Evolutionary conservation across 75 land plant genomes (phyloP), one percentile per base, ranked within the genome.

Genomic region (Azolla pinnata): DNA sequence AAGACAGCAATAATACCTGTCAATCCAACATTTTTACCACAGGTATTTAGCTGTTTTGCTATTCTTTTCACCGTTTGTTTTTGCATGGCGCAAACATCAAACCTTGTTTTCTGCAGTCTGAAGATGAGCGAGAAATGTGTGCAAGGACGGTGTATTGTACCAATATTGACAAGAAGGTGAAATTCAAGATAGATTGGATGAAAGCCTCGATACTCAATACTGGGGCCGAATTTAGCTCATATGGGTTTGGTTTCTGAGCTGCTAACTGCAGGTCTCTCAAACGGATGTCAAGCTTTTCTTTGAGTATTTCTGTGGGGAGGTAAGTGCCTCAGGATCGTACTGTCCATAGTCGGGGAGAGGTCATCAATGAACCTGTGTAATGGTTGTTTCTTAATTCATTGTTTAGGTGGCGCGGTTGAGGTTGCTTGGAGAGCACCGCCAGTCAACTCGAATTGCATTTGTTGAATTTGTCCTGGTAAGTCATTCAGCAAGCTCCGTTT

Each of bases 1-100:
- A 88, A 88, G 38, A 88, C 93, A 46, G 93, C 93, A 12, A 88
- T 84, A 24, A 71, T 83, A 21, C 93, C 93, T 45, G 93, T 88
- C 48, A 88, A 88, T 64, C 88, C 93, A 18, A 75, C 85, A 45
- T 88, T 81, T 59, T 85, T 88, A 69, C 93, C 93, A 7, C 74
- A 73, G 85, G 93, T 85, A 53, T 49, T 16, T 33, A 9, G 3
- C 4, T 59, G 8, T n/a, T 9, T 59, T 5, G 16, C 44, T 28
- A 7, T 29, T 31, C 33, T 29, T 4, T 56, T 18, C 53, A 50
- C n/a, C 5, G n/a, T 25, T 51, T 51, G 5, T n/a, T 19, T 20
- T 8, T 5, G 25, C 5, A 31, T 55, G 57, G 16, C 33, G 2
- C 2, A 1, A 4, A 2, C 16, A 2, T 10, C 9, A 16, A 16